Percentiles rank a stretch among this genome's conserved stretches.
Evolutionary conservation across 768 basidiomycete genomes (phyloP).

Genomic region (Phlebiopsis flavidoalba): DNA sequence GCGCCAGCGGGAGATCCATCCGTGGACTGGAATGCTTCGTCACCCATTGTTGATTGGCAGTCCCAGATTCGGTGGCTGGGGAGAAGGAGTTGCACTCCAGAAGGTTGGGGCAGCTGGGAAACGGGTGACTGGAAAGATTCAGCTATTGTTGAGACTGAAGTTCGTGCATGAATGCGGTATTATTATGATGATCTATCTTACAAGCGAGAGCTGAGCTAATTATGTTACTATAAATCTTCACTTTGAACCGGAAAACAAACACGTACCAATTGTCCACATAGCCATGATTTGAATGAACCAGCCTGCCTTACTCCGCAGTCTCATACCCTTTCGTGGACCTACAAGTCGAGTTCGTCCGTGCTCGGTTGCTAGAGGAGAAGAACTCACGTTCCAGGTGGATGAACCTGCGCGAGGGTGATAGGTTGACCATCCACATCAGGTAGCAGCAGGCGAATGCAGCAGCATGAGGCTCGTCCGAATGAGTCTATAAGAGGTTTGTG

Average conservation of each 20-base stretch:
- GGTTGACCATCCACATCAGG: slow-evolving; percentile 96
- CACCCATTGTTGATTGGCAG: background rate
- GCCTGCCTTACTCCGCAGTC: background rate
- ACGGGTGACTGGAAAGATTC: background rate
- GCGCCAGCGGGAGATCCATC: background rate
- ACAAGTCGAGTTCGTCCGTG: background rate
- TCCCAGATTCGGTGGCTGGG: background rate
- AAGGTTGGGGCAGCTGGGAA: background rate
- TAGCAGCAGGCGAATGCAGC: slow-evolving; percentile 78
- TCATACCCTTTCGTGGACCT: slow-evolving; percentile 11
- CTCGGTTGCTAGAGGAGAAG: background rate
- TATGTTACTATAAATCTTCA: background rate
- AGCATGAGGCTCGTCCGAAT: slow-evolving; percentile 79
- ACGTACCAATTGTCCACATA: background rate
- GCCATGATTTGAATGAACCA: background rate
- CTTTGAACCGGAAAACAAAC: background rate
- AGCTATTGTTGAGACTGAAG: background rate
- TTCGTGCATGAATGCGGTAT: background rate
- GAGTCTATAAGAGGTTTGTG: slow-evolving; percentile 44
- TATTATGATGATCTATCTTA: background rate
- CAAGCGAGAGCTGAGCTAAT: background rate
- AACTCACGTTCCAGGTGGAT: slow-evolving; percentile 80
- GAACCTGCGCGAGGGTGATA: slow-evolving; percentile 91
- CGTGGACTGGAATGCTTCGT: background rate
- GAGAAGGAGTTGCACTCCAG: background rate